Conservation (phyloP, 768 basidiomycete species). For the Podaxis mareebaensis region DNA sequence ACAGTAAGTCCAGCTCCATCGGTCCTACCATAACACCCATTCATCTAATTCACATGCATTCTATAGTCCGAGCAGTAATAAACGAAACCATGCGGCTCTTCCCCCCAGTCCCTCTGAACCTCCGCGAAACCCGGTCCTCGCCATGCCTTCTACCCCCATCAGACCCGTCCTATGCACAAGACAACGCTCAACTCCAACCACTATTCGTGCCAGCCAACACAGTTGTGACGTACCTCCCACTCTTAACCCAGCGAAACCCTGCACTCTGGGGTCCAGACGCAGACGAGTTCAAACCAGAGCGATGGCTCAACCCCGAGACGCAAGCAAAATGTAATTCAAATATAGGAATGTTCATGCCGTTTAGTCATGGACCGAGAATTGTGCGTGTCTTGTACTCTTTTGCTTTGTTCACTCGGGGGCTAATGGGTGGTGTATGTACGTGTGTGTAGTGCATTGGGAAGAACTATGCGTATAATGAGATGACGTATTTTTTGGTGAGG, state of each 20-base stretch:
- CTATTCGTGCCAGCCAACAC: slow-evolving; percentile 62
- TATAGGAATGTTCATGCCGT: slow-evolving; percentile 72
- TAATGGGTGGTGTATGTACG: neutral
- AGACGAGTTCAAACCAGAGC: slow-evolving; percentile 74
- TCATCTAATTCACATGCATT: slow-evolving; percentile 10
- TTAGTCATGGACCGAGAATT: slow-evolving; percentile 69
- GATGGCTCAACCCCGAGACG: slow-evolving; percentile 69
- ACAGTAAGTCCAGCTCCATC: slow-evolving; percentile 43
- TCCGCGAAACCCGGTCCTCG: slow-evolving; percentile 53
- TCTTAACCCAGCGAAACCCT: slow-evolving; percentile 67
- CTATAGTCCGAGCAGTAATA: slow-evolving; percentile 69
- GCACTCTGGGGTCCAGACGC: slow-evolving; percentile 77
- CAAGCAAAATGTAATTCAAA: slow-evolving; percentile 51
- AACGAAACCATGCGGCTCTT: slow-evolving; percentile 79
- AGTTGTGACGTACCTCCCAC: slow-evolving; percentile 56
- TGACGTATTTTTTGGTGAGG: slow-evolving; percentile 69
- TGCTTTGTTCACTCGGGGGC: neutral
- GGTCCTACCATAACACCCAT: neutral
- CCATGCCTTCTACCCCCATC: slow-evolving; percentile 53
- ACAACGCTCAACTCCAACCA: slow-evolving; percentile 31
- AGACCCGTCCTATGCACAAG: slow-evolving; percentile 44
- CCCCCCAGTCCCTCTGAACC: slow-evolving; percentile 77
- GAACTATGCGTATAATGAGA: slow-evolving; percentile 77
- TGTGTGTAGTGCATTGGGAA: slow-evolving; percentile 61
- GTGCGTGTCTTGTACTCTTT: slow-evolving; percentile 29